Base-by-base conservation (phyloP, 768 basidiomycete genomes). In the Phaeolepiota aurea region DNA sequence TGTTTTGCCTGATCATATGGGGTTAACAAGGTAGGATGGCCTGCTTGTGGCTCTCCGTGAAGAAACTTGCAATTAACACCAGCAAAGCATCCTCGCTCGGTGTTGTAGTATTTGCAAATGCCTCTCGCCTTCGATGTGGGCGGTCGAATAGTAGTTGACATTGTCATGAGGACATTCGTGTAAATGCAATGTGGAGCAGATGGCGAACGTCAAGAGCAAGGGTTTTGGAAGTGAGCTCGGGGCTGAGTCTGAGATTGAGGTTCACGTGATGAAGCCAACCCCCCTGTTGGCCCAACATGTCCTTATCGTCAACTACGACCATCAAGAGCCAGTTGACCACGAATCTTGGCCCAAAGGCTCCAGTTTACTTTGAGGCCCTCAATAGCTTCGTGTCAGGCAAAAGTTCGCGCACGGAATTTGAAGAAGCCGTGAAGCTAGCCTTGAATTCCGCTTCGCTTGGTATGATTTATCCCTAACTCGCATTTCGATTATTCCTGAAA, bases 41-140 rank as follows among this genome's bases (percentile, higher is more conserved):
- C 46, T 23, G 54, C 57, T 50, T 56, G 69, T 50, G 53, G 47
- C 32, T 56, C 63, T 35, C 73, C 76, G 45, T 90, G 87, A 9
- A 83, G 65, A 57, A 88, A 90, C 65, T 84, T 87, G 76, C 87
- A 90, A 4, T 58, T 57, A 38, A 75, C 59, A 23, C 77, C 80
- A 4, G 76, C 70, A 46, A 76, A 83, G 60, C 87, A 90, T 5
- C 87, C 87, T 37, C 82, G 64, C 0, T 68, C 56, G 14, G 72
- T 68, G 11, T 64, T 59, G 52, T 83, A 85, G 54, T 82, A 88
- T 38, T 64, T 67, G 63, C 87, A 89, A 33, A 78, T 52, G 0
- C 86, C 86, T 35, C 86, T 71, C 9, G 84, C 57, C 53, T 78
- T 87, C 25, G 81, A 81, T 33, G 84, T 87, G 43, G 62, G 58